Conservation (phyloP, 1,139 yeast genomes). For the Protomyces lactucae-debilis region DNA sequence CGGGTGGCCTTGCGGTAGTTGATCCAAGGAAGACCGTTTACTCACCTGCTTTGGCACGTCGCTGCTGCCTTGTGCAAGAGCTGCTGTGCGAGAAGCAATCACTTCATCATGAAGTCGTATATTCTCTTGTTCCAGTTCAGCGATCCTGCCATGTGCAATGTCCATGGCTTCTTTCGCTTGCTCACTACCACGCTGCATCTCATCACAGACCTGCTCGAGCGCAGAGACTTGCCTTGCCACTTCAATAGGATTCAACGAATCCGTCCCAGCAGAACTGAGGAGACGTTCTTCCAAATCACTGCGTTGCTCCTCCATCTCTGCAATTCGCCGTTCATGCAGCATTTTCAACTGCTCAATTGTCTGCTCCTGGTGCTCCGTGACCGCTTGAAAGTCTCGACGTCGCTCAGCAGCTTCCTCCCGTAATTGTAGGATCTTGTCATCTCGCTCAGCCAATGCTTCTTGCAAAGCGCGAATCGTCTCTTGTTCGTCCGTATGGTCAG, state of each 20-base stretch:
- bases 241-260: constrained; percentile 6
- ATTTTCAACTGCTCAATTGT: constrained; percentile 18
- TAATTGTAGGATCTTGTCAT: constrained; percentile 8
- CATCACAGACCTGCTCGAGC: constrained; percentile 13
- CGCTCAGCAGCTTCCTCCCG: constrained; percentile 11
- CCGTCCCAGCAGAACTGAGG: constrained; percentile 15
- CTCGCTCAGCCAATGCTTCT: constrained; percentile 14
- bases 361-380: constrained; percentile 15
- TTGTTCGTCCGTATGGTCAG: neutral
- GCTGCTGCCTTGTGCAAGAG: neutral
- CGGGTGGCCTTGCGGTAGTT: constrained; percentile 21
- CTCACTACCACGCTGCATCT: constrained; percentile 5
- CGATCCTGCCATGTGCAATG: constrained; percentile 5
- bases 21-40: neutral
- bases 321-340: constrained; percentile 9
- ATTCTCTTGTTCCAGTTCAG: constrained; percentile 14
- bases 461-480: neutral
- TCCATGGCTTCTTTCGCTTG: constrained; percentile 22
- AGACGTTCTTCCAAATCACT: constrained; percentile 15
- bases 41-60: neutral
- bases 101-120: neutral
- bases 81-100: neutral
- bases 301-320: constrained; percentile 12
- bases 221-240: constrained; percentile 3
- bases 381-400: constrained; percentile 10